Conservation (phyloP, 148 eudicot genomes). For the Arctostaphylos glauca region DNA sequence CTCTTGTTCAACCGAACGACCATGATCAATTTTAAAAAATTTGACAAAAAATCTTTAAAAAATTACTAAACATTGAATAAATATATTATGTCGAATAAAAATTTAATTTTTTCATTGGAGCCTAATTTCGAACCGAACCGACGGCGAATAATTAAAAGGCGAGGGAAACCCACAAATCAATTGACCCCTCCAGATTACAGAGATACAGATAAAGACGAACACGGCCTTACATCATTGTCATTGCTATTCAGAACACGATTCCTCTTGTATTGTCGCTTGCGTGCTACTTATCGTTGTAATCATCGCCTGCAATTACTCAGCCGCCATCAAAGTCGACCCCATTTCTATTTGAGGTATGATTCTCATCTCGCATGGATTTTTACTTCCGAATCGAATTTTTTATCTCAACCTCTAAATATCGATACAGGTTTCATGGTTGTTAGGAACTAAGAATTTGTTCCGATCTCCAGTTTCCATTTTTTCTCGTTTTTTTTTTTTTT, state of each 20-base stretch:
- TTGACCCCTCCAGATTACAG: neutral
- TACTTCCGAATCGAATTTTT: neutral
- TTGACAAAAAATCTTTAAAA: too few relatives aligned
- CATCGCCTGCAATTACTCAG: neutral
- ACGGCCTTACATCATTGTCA: neutral
- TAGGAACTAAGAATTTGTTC: neutral
- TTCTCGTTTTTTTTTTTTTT: neutral
- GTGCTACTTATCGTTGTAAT: conserved; percentile 1
- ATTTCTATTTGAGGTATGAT: neutral
- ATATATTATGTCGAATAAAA: too few relatives aligned
- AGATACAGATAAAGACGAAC: neutral
- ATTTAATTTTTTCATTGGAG: too few relatives aligned
- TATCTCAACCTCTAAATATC: neutral
- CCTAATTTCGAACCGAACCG: too few relatives aligned
- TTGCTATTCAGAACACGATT: neutral
- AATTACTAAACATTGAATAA: too few relatives aligned
- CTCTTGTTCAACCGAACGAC: too few relatives aligned
- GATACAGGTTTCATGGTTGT: neutral
- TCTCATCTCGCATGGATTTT: neutral
- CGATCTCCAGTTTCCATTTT: neutral
- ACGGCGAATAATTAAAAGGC: too few relatives aligned
- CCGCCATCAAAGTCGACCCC: neutral
- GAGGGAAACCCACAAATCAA: too few relatives aligned
- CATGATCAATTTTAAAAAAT: too few relatives aligned
- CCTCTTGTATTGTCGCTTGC: neutral